Conservation (phyloP, 2,329 filamentous ascomycete genomes). For the Neofusicoccum laricinum region DNA sequence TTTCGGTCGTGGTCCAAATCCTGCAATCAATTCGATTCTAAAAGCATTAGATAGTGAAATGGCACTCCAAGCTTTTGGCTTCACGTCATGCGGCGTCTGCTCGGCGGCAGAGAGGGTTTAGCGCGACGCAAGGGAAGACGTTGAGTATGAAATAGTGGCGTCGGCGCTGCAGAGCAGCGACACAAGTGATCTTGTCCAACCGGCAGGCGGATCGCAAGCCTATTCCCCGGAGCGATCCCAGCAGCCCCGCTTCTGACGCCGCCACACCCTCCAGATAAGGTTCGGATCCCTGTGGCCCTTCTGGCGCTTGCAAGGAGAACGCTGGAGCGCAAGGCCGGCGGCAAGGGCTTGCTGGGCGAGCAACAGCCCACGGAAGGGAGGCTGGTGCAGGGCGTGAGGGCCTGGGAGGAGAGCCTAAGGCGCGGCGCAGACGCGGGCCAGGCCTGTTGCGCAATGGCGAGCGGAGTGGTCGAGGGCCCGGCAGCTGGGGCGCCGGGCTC, state of each 20-base stretch:
- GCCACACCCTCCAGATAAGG: constrained; percentile 5
- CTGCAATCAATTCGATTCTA: neutral
- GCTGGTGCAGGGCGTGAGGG: no score
- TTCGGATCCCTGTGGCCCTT: neutral
- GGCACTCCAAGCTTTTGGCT: constrained; percentile 9
- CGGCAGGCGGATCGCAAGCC: constrained; percentile 10
- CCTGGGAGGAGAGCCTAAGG: neutral
- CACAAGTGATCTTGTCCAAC: constrained; percentile 8
- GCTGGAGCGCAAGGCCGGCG: neutral
- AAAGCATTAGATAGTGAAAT: neutral
- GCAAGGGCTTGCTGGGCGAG: neutral
- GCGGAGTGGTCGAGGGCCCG: neutral
- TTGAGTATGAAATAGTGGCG: constrained; percentile 9
- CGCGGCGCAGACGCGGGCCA: no score
- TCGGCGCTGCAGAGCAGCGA: constrained; percentile 6
- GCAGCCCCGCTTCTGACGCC: constrained; percentile 4
- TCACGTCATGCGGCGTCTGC: constrained; percentile 11
- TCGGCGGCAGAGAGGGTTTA: neutral
- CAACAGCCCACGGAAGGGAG: neutral
- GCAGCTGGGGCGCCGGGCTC: neutral
- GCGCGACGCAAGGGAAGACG: constrained; percentile 3
- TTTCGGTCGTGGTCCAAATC: constrained; percentile 3
- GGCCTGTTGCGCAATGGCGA: neutral
- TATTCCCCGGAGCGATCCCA: constrained; percentile 5
- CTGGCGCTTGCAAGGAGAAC: neutral